phyloP scores from a whole-genome alignment of 2,329 filamentous ascomycete species.

The Ophiostoma angusticollis region DNA sequence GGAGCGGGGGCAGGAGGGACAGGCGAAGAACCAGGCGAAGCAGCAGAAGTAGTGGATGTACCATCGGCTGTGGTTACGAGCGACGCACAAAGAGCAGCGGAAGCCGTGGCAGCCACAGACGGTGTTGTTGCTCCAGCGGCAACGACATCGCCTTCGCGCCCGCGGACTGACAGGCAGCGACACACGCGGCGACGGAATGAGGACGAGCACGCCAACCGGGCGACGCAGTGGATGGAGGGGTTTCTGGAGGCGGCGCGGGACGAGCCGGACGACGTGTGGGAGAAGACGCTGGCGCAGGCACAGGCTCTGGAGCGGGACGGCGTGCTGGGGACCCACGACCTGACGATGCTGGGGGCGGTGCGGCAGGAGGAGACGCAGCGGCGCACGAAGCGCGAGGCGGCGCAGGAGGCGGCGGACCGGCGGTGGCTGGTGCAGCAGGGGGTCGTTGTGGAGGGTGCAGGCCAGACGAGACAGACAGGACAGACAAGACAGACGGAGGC shows the following conservation, averaged over 20 bases:
- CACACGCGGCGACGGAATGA: no score
- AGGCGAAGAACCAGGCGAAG: no score
- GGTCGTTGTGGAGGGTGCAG: not conserved
- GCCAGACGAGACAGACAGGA: not conserved
- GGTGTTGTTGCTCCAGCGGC: no score
- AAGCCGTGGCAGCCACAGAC: no score
- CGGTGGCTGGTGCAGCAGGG: not conserved
- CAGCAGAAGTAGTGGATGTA: no score
- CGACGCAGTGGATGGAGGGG: no score
- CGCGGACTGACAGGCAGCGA: no score
- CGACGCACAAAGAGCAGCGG: no score
- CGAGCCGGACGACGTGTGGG: slow-evolving; percentile 3
- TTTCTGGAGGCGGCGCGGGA: not conserved
- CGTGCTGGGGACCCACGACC: not conserved
- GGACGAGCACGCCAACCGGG: no score
- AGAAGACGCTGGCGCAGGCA: not conserved
- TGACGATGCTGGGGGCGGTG: not conserved
- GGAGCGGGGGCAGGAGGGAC: no score
- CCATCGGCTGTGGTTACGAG: no score
- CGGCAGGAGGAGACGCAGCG: not conserved
- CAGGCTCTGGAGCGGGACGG: not conserved
- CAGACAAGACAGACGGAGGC: not conserved
- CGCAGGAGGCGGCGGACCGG: not conserved
- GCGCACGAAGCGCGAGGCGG: not conserved
- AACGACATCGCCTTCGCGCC: no score